Conservation (phyloP, 83 land plant genomes). For the Diphasiastrum complanatum region DNA sequence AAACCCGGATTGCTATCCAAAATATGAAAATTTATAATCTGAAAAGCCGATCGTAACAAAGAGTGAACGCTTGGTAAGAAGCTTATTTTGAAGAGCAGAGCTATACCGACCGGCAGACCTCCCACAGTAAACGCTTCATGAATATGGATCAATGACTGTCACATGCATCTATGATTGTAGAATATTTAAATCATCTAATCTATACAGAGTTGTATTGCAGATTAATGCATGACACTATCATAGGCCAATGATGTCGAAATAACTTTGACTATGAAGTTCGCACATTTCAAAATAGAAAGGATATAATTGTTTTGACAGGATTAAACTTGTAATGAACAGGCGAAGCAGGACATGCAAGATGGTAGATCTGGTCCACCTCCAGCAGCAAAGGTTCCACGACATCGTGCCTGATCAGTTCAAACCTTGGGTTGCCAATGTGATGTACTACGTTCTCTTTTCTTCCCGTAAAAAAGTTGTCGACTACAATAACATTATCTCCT, state of each 20-base stretch:
- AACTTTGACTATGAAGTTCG: neutral
- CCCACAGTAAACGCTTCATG: too few species aligned
- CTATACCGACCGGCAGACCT: too few species aligned
- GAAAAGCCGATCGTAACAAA: too few species aligned
- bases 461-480: slow-evolving; percentile 96
- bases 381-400: slow-evolving; percentile 89
- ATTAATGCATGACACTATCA: too few species aligned
- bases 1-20: too few species aligned
- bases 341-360: slow-evolving; percentile 96
- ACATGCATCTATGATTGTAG: neutral
- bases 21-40: too few species aligned
- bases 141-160: too few species aligned
- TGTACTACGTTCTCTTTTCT: slow-evolving; percentile 95
- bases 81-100: too few species aligned
- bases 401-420: slow-evolving; percentile 92
- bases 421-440: slow-evolving; percentile 82
- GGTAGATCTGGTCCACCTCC: slow-evolving; percentile 99
- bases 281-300: slow-evolving; percentile 36
- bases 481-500: slow-evolving; percentile 90
- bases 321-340: slow-evolving; percentile 96
- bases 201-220: neutral
- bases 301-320: slow-evolving; percentile 99
- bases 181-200: neutral
- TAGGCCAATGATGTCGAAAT: too few species aligned
- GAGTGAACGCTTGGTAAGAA: too few species aligned